Evolutionary conservation across 169 alveolate species (phyloP).

Genomic region (Plasmodium sp.): DNA sequence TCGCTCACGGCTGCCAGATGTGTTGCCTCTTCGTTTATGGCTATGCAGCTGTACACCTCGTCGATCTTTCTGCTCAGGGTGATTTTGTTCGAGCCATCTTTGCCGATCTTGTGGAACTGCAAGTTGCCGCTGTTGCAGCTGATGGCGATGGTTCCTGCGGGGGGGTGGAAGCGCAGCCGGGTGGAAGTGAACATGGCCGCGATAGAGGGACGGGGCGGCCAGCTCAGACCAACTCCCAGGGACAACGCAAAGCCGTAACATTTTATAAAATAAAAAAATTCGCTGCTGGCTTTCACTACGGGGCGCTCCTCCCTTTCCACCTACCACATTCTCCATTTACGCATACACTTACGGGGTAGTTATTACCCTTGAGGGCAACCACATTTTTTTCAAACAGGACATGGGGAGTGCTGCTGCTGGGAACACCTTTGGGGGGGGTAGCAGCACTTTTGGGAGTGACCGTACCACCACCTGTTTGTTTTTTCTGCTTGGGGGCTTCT

Average conservation of each 20-base stretch:
- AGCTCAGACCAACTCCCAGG: neutral
- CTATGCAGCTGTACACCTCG: conserved; percentile 39
- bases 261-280: neutral
- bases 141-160: neutral
- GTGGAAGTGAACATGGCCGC: neutral
- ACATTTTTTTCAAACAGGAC: neutral
- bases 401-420: neutral
- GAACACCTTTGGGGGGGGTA: neutral
- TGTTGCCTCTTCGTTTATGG: conserved; percentile 21
- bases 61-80: conserved; percentile 4
- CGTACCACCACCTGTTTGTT: neutral
- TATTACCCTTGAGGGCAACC: conserved; percentile 9
- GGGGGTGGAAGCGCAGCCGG: neutral
- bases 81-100: neutral
- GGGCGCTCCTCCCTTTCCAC: neutral
- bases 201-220: neutral
- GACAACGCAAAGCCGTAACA: neutral
- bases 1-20: conserved; percentile 6
- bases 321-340: conserved; percentile 36
- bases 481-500: conserved; percentile 1
- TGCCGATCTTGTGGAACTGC: conserved; percentile 16
- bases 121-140: conserved; percentile 30
- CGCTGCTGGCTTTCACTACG: neutral
- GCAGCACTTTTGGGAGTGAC: neutral
- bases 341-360: conserved; percentile 39